Percentiles rank a stretch among this genome's conserved stretches.
These are phyloP conservation scores for Physocladia obscura DNA, from an alignment of 192 early-diverging fungal genomes.

Conservation along the genomic window DNA sequence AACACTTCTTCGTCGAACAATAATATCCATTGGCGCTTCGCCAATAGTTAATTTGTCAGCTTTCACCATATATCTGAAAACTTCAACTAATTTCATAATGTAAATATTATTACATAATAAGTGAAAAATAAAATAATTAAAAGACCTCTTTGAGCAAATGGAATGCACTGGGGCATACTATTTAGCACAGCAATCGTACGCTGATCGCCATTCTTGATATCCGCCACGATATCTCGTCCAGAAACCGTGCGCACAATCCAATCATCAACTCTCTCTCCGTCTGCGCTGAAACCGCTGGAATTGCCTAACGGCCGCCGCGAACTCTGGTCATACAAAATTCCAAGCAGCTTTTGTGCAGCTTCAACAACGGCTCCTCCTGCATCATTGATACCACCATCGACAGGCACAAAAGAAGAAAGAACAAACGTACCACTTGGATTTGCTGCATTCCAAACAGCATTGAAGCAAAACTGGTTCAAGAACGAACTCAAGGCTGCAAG, in stretches of 20 bases:
- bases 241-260: constrained; percentile 1
- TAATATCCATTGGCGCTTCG: constrained; percentile 15
- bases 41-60: constrained; percentile 16
- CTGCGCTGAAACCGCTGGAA: neutral
- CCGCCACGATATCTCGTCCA: neutral
- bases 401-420: neutral
- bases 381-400: neutral
- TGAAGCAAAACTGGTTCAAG: constrained; percentile 67
- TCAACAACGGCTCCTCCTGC: neutral
- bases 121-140: neutral
- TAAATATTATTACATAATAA: neutral
- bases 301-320: constrained; percentile 10
- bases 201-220: neutral
- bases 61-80: constrained; percentile 21
- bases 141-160: constrained; percentile 11
- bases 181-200: neutral
- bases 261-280: neutral
- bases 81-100: constrained; percentile 9
- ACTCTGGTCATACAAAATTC: constrained; percentile 23
- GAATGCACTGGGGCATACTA: constrained; percentile 16
- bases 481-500: constrained; percentile 53
- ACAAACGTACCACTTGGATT: neutral
- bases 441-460: constrained; percentile 42
- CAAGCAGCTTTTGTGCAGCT: constrained; percentile 1
- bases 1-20: constrained; percentile 2